Evolutionary conservation across 441 rosid species (phyloP).

Genomic region (Populus tomentosa): DNA sequence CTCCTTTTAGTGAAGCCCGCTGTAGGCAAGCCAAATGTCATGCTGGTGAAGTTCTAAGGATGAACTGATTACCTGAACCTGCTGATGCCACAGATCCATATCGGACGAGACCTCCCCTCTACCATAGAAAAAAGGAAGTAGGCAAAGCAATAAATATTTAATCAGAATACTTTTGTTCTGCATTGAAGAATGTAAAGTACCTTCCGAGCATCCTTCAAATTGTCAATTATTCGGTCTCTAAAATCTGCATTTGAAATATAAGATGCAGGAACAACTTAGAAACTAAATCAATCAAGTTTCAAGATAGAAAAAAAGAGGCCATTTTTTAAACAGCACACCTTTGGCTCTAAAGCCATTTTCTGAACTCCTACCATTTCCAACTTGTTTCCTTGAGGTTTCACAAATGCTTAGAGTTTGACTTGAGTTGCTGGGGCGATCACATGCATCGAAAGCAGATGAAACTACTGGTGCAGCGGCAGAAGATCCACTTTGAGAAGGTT

Average conservation of each 20-base stretch:
- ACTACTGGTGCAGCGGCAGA: constrained; percentile 64
- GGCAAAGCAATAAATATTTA: constrained; percentile 6
- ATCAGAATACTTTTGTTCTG: background rate
- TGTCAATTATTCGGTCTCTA: constrained; percentile 52
- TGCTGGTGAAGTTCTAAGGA: background rate
- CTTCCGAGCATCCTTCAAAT: constrained; percentile 56
- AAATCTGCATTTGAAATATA: constrained; percentile 36
- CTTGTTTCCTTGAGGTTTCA: constrained; percentile 54
- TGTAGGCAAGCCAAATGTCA: background rate
- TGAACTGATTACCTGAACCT: constrained; percentile 41
- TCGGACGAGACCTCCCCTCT: constrained; percentile 51
- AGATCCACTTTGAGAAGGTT: constrained; percentile 67
- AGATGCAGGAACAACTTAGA: background rate
- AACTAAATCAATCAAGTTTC: background rate
- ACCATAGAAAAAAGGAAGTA: constrained; percentile 10
- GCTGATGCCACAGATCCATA: constrained; percentile 56
- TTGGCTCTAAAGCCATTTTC: constrained; percentile 43
- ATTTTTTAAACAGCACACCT: constrained; percentile 27
- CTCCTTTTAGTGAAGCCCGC: background rate
- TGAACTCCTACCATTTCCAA: constrained; percentile 31
- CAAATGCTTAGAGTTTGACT: constrained; percentile 41
- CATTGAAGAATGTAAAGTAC: constrained; percentile 26
- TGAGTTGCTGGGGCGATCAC: constrained; percentile 62
- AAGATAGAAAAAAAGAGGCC: background rate
- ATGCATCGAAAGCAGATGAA: constrained; percentile 57